phyloP scores from a whole-genome alignment of 2,329 filamentous ascomycete genomes.

The Phyllosticta capitalensis region DNA sequence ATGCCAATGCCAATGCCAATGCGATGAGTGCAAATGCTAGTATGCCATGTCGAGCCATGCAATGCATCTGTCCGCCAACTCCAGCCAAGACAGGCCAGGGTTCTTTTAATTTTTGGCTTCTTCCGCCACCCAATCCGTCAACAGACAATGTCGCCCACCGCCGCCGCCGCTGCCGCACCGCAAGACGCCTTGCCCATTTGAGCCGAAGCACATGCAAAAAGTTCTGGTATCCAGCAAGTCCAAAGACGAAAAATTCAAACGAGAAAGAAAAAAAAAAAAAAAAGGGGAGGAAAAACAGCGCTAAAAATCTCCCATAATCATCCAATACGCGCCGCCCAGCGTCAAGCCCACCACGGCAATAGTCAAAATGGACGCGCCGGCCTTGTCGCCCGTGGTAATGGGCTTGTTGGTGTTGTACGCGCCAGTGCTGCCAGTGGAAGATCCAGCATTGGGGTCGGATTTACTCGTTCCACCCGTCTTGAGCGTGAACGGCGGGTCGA shows the following conservation, averaged over 20 bases:
- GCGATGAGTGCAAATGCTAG: too few species aligned
- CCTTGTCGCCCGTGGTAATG: constrained; percentile 31
- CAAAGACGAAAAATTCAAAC: constrained; percentile 1
- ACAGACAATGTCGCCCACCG: not conserved
- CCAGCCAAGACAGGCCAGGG: not conserved
- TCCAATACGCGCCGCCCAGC: constrained; percentile 15
- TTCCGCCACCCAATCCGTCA: not conserved
- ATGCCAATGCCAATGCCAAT: too few species aligned
- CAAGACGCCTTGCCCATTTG: not conserved
- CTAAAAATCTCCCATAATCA: constrained; percentile 14
- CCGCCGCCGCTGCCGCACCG: not conserved
- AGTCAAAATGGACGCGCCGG: constrained; percentile 28
- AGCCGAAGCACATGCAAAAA: not conserved
- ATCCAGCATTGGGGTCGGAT: constrained; percentile 32
- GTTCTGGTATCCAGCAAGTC: too few species aligned
- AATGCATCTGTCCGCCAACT: constrained; percentile 1
- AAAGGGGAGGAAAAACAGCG: not conserved
- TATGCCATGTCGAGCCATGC: too few species aligned
- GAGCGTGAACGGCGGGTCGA: constrained; percentile 36
- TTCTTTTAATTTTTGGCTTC: not conserved
- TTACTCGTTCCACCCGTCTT: constrained; percentile 42
- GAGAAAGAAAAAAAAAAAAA: constrained; percentile 1
- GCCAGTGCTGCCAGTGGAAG: constrained; percentile 1
- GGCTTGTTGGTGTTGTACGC: constrained; percentile 14
- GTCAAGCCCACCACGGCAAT: constrained; percentile 4